Base-by-base conservation (phyloP, 805 yeast genomes). In the Cyberlindnera maritima region DNA sequence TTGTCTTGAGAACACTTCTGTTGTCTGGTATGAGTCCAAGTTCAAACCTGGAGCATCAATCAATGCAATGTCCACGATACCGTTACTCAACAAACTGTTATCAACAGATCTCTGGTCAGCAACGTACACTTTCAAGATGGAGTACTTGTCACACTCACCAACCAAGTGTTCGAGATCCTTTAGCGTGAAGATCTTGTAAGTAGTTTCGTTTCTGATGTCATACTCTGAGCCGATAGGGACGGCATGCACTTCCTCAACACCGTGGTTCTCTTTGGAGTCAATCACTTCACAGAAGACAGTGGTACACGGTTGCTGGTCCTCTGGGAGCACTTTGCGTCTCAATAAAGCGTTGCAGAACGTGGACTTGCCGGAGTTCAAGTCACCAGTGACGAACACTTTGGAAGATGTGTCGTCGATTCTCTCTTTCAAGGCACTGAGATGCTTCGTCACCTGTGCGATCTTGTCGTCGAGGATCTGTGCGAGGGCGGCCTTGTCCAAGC, bases 31-130 rank as follows among this genome's bases (percentile, higher is more conserved):
- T 4, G 94, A 87, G 59, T 92, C 97, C 75, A 90, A 76, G 63
- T 94, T 94, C 47, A 94, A 73, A 0, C 99, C 99, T 0, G 99
- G 99, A 0, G 98, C 97, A 69, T 94, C 99, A 44, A 94, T 94
- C 50, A 94, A 72, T 20, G 91, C 81, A 47, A 94, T 90, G 60
- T 94, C 97, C 35, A 92, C 88, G 10, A 89, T 86, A 2, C 97
- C 98, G 64, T 94, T 94, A 49, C 83, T 79, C 48, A 94, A 70
- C 44, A 94, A 69, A 57, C 95, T 85, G 56, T 79, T 80, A 39
- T 80, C 80, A 1, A 78, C 68, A 2, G 83, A 75, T 33, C 97
- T 75, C 41, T 69, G 65, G 61, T 94, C 99, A 39, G 83, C 77
- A 18, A 90, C 83, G 60, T 91, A 94, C 6, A 94, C 85, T 56